phyloP scores from a whole-genome alignment of 768 basidiomycete species.

The Termitomyces sp. region DNA sequence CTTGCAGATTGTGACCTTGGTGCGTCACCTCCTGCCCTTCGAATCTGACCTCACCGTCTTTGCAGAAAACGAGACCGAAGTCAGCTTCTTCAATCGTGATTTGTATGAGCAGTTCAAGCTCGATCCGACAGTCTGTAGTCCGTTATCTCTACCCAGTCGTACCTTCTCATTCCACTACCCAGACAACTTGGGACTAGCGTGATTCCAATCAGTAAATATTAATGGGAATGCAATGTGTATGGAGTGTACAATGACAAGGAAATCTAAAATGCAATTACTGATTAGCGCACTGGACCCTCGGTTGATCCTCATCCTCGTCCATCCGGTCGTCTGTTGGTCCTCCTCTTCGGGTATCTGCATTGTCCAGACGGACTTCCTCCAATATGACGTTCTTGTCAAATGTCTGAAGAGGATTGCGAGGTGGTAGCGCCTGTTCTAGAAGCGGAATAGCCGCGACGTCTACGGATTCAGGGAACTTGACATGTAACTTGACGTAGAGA shows the following conservation, averaged over 20 bases:
- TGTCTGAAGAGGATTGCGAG: constrained; percentile 63
- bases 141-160: neutral
- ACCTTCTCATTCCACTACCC: neutral
- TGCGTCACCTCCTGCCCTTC: constrained; percentile 28
- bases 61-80: constrained; percentile 92
- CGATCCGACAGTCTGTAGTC: constrained; percentile 68
- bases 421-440: constrained; percentile 84
- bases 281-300: constrained; percentile 94
- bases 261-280: constrained; percentile 49
- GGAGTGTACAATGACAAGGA: constrained; percentile 27
- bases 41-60: neutral
- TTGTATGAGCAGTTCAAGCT: constrained; percentile 79
- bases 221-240: constrained; percentile 31
- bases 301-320: constrained; percentile 93
- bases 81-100: constrained; percentile 83
- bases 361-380: constrained; percentile 84
- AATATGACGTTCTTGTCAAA: constrained; percentile 64
- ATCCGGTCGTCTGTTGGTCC: constrained; percentile 71
- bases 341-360: constrained; percentile 65
- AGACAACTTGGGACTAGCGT: constrained; percentile 47
- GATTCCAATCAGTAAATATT: constrained; percentile 26
- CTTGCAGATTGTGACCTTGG: constrained; percentile 78
- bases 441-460: constrained; percentile 60
- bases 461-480: constrained; percentile 87
- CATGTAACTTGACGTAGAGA: constrained; percentile 80